A percentile compares a stretch with the other conserved stretches of the same genome.
Conservation (phyloP, 176 grass and related monocot species). For the Cenchrus purpureus region DNA sequence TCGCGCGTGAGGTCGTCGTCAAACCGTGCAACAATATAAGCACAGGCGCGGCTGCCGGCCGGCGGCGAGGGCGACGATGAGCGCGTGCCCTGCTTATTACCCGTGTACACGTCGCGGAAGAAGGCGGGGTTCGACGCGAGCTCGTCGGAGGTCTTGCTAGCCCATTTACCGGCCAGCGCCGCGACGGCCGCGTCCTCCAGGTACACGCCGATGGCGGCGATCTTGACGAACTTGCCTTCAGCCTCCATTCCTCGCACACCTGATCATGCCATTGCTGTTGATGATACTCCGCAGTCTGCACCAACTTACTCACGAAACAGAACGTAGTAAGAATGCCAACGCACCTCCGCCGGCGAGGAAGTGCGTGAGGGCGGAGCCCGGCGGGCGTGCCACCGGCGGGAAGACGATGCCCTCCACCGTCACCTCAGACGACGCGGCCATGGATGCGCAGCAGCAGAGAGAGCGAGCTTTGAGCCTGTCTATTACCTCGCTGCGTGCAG, state of each 20-base stretch:
- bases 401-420: constrained; percentile 60
- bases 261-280: not conserved
- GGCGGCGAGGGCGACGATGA: not conserved
- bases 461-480: not conserved
- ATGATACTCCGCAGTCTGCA: not conserved
- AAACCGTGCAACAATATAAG: no score
- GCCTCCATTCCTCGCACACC: constrained; percentile 72
- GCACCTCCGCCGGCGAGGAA: constrained; percentile 71
- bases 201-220: constrained; percentile 93
- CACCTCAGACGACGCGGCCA: constrained; percentile 41
- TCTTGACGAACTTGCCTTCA: constrained; percentile 68
- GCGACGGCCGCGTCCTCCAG: constrained; percentile 63
- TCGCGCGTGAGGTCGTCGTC: no score
- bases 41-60: no score
- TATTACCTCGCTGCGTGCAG: not conserved
- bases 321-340: not conserved
- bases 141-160: constrained; percentile 56
- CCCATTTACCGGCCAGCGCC: constrained; percentile 61
- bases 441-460: not conserved
- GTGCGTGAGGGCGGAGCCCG: constrained; percentile 34
- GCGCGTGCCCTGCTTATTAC: constrained; percentile 19
- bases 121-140: constrained; percentile 54
- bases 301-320: not conserved
- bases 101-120: constrained; percentile 62
- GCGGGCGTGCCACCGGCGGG: constrained; percentile 46